phyloP scores from a whole-genome alignment of 495 filamentous ascomycete species.

The Aspergillus nidulans region DNA sequence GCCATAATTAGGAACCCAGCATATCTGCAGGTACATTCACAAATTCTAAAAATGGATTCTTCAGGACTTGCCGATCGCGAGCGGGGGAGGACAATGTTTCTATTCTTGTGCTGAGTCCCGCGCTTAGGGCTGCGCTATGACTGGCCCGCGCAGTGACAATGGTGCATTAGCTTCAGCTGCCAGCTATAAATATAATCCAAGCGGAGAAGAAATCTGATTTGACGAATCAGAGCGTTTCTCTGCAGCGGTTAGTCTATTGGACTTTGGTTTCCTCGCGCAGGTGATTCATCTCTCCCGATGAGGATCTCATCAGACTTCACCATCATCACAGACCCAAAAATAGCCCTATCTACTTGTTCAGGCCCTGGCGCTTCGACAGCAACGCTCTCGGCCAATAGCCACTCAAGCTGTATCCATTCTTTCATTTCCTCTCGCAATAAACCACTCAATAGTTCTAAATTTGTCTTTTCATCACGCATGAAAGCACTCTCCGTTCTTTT shows the following conservation, averaged over 20 bases:
- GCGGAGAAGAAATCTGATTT: neutral
- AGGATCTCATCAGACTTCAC: neutral
- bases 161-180: neutral
- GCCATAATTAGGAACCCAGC: neutral
- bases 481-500: neutral
- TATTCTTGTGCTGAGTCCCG: neutral
- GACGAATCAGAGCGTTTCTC: neutral
- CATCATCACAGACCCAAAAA: neutral
- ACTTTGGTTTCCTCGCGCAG: neutral
- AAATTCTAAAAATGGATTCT: slow-evolving; percentile 6
- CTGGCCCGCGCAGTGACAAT: neutral
- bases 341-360: neutral
- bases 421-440: neutral
- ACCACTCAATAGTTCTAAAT: neutral
- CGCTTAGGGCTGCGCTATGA: slow-evolving; percentile 3
- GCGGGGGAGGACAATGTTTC: neutral
- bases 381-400: neutral
- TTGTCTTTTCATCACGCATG: neutral
- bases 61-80: neutral
- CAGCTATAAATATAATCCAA: neutral
- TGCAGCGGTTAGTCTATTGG: neutral
- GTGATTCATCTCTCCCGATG: neutral
- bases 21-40: neutral
- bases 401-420: neutral
- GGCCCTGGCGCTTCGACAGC: neutral